phyloP scores from a whole-genome alignment of 495 filamentous ascomycete genomes.

The Penicillium nucicola region DNA sequence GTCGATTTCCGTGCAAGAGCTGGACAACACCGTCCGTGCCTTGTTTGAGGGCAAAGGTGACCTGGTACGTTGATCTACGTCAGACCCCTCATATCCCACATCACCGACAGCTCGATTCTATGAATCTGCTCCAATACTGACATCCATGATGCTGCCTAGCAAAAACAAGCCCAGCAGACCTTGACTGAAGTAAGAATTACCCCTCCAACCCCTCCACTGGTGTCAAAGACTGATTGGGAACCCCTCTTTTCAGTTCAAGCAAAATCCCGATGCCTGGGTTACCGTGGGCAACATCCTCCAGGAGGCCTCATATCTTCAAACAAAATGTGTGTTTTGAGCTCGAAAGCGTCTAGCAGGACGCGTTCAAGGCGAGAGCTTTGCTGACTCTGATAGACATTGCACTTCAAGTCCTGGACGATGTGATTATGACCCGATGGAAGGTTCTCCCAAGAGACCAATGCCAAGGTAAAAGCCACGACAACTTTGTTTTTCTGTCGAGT shows the following conservation, averaged over 20 bases:
- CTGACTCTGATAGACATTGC: constrained; percentile 74
- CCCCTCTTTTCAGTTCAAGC: constrained; percentile 73
- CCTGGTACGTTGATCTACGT: constrained; percentile 54
- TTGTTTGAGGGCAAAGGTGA: constrained; percentile 97
- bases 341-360: too few relatives aligned
- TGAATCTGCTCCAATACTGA: constrained; percentile 9
- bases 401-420: constrained; percentile 93
- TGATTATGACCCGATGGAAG: constrained; percentile 99
- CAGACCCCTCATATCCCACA: background rate
- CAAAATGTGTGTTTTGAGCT: constrained; percentile 71
- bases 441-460: constrained; percentile 93
- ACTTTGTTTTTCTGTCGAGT: background rate
- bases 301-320: constrained; percentile 86
- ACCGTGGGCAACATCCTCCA: constrained; percentile 94
- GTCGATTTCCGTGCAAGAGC: constrained; percentile 78
- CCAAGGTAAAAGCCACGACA: constrained; percentile 54
- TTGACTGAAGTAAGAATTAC: constrained; percentile 77
- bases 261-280: constrained; percentile 96
- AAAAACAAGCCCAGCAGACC: constrained; percentile 93
- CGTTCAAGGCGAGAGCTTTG: constrained; percentile 4
- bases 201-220: background rate
- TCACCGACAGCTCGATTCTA: background rate
- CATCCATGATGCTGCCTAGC: constrained; percentile 51
- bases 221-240: background rate
- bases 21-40: constrained; percentile 91